Conservation (phyloP, 1,139 yeast genomes). For the Yamadazyma triangularis region DNA sequence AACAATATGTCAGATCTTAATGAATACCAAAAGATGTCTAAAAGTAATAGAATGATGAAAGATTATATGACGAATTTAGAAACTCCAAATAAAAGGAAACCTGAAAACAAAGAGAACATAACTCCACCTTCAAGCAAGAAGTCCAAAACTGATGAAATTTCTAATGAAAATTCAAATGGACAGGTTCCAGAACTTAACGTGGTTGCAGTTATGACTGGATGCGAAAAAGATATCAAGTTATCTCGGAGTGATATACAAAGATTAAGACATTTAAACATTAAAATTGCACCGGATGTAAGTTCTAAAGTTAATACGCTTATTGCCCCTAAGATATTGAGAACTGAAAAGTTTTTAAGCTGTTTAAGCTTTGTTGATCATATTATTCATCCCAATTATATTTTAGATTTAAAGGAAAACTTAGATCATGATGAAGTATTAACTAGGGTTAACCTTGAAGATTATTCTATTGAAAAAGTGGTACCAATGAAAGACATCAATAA, state of each 20-base stretch:
- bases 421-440: conserved; percentile 17
- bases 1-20: conserved; percentile 64
- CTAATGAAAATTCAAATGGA: neutral
- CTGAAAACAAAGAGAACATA: conserved; percentile 6
- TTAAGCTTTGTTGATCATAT: conserved; percentile 34
- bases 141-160: conserved; percentile 10
- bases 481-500: conserved; percentile 23
- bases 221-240: conserved; percentile 44
- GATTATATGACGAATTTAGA: conserved; percentile 30
- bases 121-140: conserved; percentile 7
- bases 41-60: conserved; percentile 38
- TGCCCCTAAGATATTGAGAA: conserved; percentile 77
- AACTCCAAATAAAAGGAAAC: conserved; percentile 6
- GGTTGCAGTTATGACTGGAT: conserved; percentile 59
- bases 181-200: conserved; percentile 3
- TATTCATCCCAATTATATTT: conserved; percentile 44
- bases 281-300: conserved; percentile 31
- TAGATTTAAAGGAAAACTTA: conserved; percentile 33
- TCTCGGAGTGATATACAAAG: conserved; percentile 27
- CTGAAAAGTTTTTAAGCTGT: conserved; percentile 72
- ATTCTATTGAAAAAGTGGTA: conserved; percentile 32
- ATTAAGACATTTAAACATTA: conserved; percentile 32
- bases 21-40: conserved; percentile 47
- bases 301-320: conserved; percentile 46
- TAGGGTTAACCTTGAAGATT: conserved; percentile 25